phyloP scores from a whole-genome alignment of 768 basidiomycete genomes.

The Kwoniella sp. region DNA sequence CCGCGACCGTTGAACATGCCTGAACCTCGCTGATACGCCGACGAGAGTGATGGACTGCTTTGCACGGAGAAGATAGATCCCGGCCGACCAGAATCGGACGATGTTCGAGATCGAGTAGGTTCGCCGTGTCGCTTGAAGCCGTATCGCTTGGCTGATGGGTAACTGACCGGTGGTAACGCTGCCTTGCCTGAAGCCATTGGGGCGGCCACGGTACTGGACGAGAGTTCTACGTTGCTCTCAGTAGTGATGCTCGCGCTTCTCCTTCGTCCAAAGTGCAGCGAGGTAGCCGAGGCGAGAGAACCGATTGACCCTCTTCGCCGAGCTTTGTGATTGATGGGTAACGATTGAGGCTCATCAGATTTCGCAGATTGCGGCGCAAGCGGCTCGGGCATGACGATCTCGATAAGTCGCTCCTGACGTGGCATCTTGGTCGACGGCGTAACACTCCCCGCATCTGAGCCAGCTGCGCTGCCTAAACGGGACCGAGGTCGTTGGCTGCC shows the following conservation, averaged over 20 bases:
- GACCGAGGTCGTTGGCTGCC: slow-evolving; percentile 22
- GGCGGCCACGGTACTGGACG: slow-evolving; percentile 13
- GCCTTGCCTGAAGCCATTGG: slow-evolving; percentile 32
- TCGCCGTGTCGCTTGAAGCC: slow-evolving; percentile 48
- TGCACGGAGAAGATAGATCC: slow-evolving; percentile 50
- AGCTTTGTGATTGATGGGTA: slow-evolving; percentile 13
- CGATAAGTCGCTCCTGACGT: slow-evolving; percentile 46
- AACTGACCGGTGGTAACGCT: slow-evolving; percentile 47
- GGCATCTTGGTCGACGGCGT: slow-evolving; percentile 30
- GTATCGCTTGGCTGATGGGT: slow-evolving; percentile 53
- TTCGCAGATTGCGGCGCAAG: slow-evolving; percentile 30
- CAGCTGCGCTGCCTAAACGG: slow-evolving; percentile 30
- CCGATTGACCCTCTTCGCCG: slow-evolving; percentile 39
- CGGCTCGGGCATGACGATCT: slow-evolving; percentile 55
- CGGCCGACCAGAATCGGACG: slow-evolving; percentile 49
- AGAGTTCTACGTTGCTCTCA: slow-evolving; percentile 1
- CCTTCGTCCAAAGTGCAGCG: slow-evolving; percentile 35
- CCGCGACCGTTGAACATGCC: slow-evolving; percentile 16
- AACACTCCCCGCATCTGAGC: slow-evolving; percentile 34
- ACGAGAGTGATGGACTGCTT: slow-evolving; percentile 30
- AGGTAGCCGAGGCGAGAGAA: slow-evolving; percentile 39
- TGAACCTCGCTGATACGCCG: slow-evolving; percentile 15
- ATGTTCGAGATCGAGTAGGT: slow-evolving; percentile 31
- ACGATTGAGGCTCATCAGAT: slow-evolving; percentile 3
- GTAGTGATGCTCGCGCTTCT: slow-evolving; percentile 33